A percentile compares a stretch with the other conserved stretches of the same genome.
Evolutionary conservation across 2,329 filamentous ascomycete species (phyloP).

Genomic region (Lanzia echinophila): DNA sequence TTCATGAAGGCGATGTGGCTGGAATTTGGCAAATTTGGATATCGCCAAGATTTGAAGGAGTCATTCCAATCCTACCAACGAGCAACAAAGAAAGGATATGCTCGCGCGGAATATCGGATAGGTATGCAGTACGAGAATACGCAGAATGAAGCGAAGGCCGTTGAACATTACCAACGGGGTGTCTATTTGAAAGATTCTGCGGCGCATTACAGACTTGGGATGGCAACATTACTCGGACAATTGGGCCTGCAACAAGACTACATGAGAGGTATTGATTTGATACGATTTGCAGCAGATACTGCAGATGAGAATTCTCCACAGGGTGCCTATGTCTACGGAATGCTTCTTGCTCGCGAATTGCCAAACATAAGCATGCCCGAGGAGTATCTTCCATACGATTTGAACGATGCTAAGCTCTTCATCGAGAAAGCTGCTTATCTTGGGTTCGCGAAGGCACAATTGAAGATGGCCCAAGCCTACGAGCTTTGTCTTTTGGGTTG

Average conservation of each 20-base stretch:
- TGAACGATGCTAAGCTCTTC: constrained; percentile 70
- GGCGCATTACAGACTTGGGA: constrained; percentile 78
- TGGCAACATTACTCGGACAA: constrained; percentile 95
- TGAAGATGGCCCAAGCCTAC: constrained; percentile 95
- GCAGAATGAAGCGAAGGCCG: constrained; percentile 84
- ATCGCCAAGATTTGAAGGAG: constrained; percentile 87
- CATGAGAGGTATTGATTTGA: constrained; percentile 69
- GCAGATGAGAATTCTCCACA: constrained; percentile 96
- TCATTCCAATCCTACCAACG: constrained; percentile 81
- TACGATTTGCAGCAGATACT: constrained; percentile 73
- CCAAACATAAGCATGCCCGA: constrained; percentile 84
- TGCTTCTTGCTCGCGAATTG: constrained; percentile 85
- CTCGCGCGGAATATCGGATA: constrained; percentile 89
- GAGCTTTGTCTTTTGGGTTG: constrained; percentile 91
- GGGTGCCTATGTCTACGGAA: constrained; percentile 90
- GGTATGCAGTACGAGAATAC: constrained; percentile 97
- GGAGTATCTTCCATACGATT: constrained; percentile 60
- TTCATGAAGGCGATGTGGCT: constrained; percentile 96
- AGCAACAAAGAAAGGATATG: constrained; percentile 80
- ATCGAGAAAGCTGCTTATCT: constrained; percentile 96
- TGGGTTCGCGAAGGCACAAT: constrained; percentile 90
- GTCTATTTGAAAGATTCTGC: constrained; percentile 79
- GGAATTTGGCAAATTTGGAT: constrained; percentile 94
- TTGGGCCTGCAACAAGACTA: constrained; percentile 84
- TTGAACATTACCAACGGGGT: constrained; percentile 83